These are phyloP conservation scores for Arxiozyma slooffiae DNA, from an alignment of 1,139 yeast species.

Conservation along the genomic window DNA sequence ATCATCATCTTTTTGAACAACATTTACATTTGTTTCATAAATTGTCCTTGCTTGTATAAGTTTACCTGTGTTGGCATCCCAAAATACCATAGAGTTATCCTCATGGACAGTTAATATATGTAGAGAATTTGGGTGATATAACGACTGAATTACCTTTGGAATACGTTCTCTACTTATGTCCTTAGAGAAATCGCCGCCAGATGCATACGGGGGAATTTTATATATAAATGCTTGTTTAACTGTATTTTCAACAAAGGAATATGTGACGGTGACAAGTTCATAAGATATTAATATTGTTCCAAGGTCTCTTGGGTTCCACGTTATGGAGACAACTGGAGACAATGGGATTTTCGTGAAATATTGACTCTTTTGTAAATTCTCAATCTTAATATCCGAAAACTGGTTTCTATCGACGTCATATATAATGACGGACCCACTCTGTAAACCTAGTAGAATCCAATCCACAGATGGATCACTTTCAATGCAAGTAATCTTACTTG, in stretches of 20 bases:
- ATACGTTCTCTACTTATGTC: conserved; percentile 25
- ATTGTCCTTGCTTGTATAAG: conserved; percentile 66
- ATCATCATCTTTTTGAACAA: conserved; percentile 32
- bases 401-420: conserved; percentile 76
- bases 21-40: conserved; percentile 55
- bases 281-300: conserved; percentile 71
- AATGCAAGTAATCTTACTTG: conserved; percentile 56
- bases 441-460: conserved; percentile 73
- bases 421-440: conserved; percentile 64
- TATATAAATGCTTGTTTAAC: conserved; percentile 50
- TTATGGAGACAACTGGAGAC: conserved; percentile 54
- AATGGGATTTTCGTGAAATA: conserved; percentile 31
- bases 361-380: conserved; percentile 53
- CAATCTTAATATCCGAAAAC: conserved; percentile 57
- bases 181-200: conserved; percentile 43
- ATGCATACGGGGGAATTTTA: conserved; percentile 50
- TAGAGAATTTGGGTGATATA: conserved; percentile 89
- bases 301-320: conserved; percentile 84
- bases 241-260: conserved; percentile 53
- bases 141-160: conserved; percentile 52
- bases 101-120: conserved; percentile 69
- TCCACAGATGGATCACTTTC: conserved; percentile 81
- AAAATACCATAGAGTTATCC: conserved; percentile 79
- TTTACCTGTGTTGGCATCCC: conserved; percentile 80
- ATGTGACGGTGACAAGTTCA: conserved; percentile 57